These are phyloP conservation scores for Acrocalymma vagum DNA, from an alignment of 2,329 filamentous ascomycete species.

Conservation along the genomic window DNA sequence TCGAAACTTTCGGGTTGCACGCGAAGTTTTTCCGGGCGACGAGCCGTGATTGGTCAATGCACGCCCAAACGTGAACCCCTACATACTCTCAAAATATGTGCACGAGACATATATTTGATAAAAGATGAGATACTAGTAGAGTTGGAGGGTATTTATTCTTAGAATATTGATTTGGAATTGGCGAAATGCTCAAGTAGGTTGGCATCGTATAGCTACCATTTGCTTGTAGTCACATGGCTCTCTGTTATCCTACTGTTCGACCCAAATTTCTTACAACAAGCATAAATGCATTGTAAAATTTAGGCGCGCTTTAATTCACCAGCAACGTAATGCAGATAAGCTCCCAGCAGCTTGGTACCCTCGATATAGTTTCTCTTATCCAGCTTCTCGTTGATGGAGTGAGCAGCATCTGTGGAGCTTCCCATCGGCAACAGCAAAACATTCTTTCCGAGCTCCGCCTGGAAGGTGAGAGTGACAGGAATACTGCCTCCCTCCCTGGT, in stretches of 20 bases:
- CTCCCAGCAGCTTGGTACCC: slow-evolving; percentile 92
- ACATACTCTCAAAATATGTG: too few relatives aligned
- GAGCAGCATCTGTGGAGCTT: slow-evolving; percentile 93
- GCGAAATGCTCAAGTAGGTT: too few relatives aligned
- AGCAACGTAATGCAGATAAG: slow-evolving; percentile 95
- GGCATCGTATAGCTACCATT: too few relatives aligned
- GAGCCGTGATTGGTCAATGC: slow-evolving; percentile 19
- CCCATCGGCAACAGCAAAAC: slow-evolving; percentile 96
- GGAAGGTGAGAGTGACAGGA: slow-evolving; percentile 95
- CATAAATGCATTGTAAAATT: too few relatives aligned
- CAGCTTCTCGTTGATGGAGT: slow-evolving; percentile 98
- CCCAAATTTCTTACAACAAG: too few relatives aligned
- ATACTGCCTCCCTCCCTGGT: slow-evolving; percentile 98
- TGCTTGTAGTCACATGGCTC: not conserved
- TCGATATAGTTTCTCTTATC: slow-evolving; percentile 98
- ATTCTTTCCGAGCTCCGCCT: slow-evolving; percentile 98
- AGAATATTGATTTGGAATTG: too few relatives aligned
- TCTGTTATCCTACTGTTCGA: not conserved
- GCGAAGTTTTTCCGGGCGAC: slow-evolving; percentile 32
- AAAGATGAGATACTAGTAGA: too few relatives aligned
- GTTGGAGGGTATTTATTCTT: too few relatives aligned
- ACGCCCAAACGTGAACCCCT: too few relatives aligned
- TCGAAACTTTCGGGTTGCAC: slow-evolving; percentile 35
- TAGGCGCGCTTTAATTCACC: slow-evolving; percentile 73
- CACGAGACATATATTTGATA: too few relatives aligned